A percentile compares a stretch with the other conserved stretches of the same genome.
These are phyloP conservation scores for Trebouxia sp. DNA, from an alignment of 139 green algal species.

Conservation along the genomic window DNA sequence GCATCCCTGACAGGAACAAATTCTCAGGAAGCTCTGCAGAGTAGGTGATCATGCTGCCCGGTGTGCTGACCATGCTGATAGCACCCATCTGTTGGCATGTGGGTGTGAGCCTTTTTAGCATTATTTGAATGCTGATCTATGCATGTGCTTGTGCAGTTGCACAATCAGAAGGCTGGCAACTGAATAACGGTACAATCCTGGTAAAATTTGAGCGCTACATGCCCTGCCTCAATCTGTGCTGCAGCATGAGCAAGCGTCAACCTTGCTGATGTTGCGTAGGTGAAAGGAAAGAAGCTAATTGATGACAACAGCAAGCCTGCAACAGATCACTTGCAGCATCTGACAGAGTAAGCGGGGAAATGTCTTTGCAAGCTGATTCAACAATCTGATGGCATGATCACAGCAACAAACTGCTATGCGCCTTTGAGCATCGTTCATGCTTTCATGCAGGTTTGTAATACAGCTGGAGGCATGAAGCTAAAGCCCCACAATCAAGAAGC, in stretches of 20 bases:
- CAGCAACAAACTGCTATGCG: too few species aligned
- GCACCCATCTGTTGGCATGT: too few species aligned
- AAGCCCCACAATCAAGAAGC: background rate
- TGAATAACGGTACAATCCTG: background rate
- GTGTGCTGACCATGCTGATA: too few species aligned
- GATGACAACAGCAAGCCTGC: background rate
- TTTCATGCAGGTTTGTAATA: slow-evolving; percentile 19
- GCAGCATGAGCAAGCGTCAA: background rate
- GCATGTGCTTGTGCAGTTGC: background rate
- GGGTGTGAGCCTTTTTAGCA: too few species aligned
- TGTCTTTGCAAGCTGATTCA: background rate
- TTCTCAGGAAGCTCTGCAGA: background rate
- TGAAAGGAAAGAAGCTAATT: background rate
- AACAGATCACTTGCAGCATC: slow-evolving; percentile 2
- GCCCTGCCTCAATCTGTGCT: too few species aligned
- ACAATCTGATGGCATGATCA: too few species aligned
- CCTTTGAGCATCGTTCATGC: too few species aligned
- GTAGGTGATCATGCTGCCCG: too few species aligned
- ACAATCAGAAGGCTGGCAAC: background rate
- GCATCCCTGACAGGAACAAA: background rate
- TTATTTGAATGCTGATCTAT: background rate
- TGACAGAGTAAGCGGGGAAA: background rate
- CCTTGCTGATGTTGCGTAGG: background rate
- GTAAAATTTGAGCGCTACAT: background rate
- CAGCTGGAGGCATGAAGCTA: background rate